Conservation (phyloP, 192 early-diverging fungal species). For the Phlyctochytrium bullatum region DNA sequence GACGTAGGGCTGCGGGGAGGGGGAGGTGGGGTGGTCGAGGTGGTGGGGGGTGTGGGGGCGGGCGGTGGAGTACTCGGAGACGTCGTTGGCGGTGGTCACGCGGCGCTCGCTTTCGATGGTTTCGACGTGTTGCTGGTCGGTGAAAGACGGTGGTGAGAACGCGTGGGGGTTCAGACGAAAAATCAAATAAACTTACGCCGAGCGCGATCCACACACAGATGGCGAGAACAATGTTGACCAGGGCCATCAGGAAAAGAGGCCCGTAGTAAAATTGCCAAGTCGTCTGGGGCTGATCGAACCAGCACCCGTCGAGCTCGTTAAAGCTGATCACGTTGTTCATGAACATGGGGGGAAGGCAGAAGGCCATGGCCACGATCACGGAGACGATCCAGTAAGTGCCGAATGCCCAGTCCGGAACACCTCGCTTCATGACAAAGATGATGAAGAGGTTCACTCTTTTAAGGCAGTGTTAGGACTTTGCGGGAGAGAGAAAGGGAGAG, state of each 20-base stretch:
- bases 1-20: too few species aligned
- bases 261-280: conserved; percentile 1
- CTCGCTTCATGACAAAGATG: neutral
- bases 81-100: neutral
- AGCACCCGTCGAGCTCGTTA: neutral
- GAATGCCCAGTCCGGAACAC: neutral
- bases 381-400: neutral
- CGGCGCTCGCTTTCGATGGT: neutral
- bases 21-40: too few species aligned
- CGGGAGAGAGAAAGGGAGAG: too few species aligned
- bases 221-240: conserved; percentile 1
- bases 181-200: neutral
- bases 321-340: neutral
- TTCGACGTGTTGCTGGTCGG: neutral
- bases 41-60: too few species aligned
- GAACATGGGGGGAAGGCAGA: neutral
- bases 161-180: too few species aligned
- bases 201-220: neutral
- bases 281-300: neutral
- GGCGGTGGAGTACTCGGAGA: neutral
- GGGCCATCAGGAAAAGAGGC: neutral
- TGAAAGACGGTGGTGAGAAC: neutral
- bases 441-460: too few species aligned
- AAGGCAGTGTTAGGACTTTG: neutral
- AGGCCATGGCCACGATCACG: neutral